Percentiles rank a stretch among this genome's conserved stretches.
These are phyloP conservation scores for Alternaria tenuissima DNA, from an alignment of 2,329 filamentous ascomycete genomes.

Conservation along the genomic window DNA sequence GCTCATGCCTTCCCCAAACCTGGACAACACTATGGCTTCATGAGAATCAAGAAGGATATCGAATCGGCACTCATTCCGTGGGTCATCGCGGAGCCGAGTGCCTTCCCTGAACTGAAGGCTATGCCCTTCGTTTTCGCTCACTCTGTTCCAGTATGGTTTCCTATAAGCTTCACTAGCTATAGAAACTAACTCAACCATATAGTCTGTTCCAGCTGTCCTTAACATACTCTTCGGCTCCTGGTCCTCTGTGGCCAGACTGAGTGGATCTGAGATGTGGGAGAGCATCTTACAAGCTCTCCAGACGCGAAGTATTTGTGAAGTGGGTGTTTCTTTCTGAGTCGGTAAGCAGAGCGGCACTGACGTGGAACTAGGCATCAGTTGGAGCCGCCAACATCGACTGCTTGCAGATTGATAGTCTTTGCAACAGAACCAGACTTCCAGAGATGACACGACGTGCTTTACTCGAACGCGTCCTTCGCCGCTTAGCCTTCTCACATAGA, in stretches of 20 bases:
- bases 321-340: neutral
- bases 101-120: conserved; percentile 10
- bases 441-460: conserved; percentile 5
- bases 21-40: neutral
- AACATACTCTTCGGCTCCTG: conserved; percentile 6
- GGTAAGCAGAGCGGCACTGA: neutral
- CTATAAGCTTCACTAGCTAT: too few relatives aligned
- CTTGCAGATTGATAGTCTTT: conserved; percentile 1
- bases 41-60: conserved; percentile 6
- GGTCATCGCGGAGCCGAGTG: conserved; percentile 13
- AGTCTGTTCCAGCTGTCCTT: neutral
- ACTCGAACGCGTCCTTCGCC: conserved; percentile 23
- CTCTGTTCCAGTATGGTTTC: conserved; percentile 19
- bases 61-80: conserved; percentile 20
- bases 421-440: neutral
- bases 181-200: neutral
- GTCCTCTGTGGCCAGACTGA: neutral
- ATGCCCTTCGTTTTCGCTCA: conserved; percentile 22
- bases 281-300: neutral
- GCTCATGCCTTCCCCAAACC: neutral
- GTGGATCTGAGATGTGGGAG: neutral
- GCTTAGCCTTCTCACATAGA: conserved; percentile 19
- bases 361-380: neutral
- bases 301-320: neutral
- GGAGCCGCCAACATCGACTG: neutral